Percentiles rank a stretch among this genome's conserved stretches.
Conservation (phyloP, 2,329 filamentous ascomycete genomes). For the Gaeumannomyces sp. region DNA sequence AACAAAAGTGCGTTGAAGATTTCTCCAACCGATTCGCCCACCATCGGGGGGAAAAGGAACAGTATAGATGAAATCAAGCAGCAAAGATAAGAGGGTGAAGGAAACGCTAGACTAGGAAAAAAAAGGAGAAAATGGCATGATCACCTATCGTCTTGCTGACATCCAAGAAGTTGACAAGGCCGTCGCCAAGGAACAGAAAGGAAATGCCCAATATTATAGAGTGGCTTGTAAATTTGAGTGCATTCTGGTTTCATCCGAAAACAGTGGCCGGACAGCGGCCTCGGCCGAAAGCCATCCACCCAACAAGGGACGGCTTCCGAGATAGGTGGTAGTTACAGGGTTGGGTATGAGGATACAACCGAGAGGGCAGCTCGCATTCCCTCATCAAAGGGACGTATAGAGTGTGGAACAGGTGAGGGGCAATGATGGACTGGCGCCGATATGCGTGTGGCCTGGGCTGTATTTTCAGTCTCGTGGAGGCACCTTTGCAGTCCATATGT, state of each 20-base stretch:
- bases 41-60: too few relatives aligned
- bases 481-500: slow-evolving; percentile 5
- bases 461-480: background rate
- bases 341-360: background rate
- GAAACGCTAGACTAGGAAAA: too few relatives aligned
- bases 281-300: background rate
- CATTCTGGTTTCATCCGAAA: background rate
- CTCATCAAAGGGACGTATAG: background rate
- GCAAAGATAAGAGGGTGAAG: too few relatives aligned
- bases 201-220: background rate
- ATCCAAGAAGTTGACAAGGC: too few relatives aligned
- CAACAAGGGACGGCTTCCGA: background rate
- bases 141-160: too few relatives aligned
- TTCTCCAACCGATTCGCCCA: too few relatives aligned
- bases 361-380: background rate
- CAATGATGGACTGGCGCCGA: background rate
- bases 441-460: background rate
- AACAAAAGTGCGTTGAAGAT: too few relatives aligned
- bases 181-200: background rate
- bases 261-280: background rate
- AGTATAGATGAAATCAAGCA: too few relatives aligned
- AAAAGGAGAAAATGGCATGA: too few relatives aligned
- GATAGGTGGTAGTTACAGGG: background rate
- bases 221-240: background rate
- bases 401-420: background rate